These are phyloP conservation scores for Alternaria sp. DNA, from an alignment of 2,329 filamentous ascomycete species.

Conservation along the genomic window DNA sequence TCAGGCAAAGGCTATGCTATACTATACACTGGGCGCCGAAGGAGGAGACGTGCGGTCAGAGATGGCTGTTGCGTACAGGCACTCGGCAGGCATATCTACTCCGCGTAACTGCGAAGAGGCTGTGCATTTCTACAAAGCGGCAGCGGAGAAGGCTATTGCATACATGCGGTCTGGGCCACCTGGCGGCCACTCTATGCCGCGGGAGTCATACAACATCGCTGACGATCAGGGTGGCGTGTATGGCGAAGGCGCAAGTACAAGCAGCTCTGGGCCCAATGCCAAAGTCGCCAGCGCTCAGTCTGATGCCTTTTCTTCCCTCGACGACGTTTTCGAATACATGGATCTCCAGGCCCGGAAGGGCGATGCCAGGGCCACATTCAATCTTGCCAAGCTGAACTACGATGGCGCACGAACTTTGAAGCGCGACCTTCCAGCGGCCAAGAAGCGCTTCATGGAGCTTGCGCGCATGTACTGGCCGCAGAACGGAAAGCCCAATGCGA, in stretches of 20 bases:
- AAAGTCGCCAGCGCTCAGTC: constrained; percentile 74
- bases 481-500: constrained; percentile 75
- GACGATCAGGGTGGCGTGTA: constrained; percentile 93
- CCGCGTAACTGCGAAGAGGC: constrained; percentile 85
- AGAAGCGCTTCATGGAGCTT: constrained; percentile 80
- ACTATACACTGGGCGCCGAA: constrained; percentile 91
- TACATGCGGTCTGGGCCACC: constrained; percentile 91
- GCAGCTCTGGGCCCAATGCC: constrained; percentile 84
- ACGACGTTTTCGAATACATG: constrained; percentile 93
- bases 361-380: constrained; percentile 85
- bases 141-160: constrained; percentile 88
- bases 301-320: constrained; percentile 82
- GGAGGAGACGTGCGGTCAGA: constrained; percentile 83
- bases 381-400: constrained; percentile 84
- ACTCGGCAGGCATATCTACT: constrained; percentile 84
- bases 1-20: constrained; percentile 89
- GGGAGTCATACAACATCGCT: constrained; percentile 82
- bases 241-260: constrained; percentile 90
- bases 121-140: constrained; percentile 86
- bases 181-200: constrained; percentile 78
- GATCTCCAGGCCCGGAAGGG: constrained; percentile 90
- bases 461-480: constrained; percentile 82
- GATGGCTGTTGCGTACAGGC: constrained; percentile 90
- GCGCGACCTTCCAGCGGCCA: constrained; percentile 74
- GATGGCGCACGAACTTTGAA: constrained; percentile 80